Base-by-base conservation (phyloP, 345 rosid genomes). In the Hypericum androsaemum region DNA sequence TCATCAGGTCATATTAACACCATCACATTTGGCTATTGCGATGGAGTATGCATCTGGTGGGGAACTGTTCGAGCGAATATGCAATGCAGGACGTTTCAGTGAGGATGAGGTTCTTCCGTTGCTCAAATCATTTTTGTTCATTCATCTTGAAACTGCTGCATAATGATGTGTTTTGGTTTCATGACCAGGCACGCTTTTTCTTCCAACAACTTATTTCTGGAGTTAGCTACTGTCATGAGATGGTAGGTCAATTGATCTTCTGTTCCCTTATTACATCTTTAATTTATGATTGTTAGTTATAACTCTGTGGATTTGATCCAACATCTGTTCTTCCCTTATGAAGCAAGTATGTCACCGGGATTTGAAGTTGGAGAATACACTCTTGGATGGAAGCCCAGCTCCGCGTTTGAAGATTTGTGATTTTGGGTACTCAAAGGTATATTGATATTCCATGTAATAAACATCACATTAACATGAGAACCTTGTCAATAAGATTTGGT, bases 371-470 rank as follows among this genome's bases (percentile, higher is more conserved):
- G 99, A 92, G 72, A 92, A 92, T 67, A 88, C 97, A 7, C 65
- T 92, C 71, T 60, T 92, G 75, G 99, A 92, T 69, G 99, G 99
- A 56, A 92, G 97, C 64, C 85, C 94, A 0, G 89, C 94, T 17
- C 99, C 97, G 53, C 95, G 90, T 8, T 67, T 92, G 61, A 92
- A 92, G 77, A 86, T 92, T 46, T 92, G 99, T 44, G 99, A 92
- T 75, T 92, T 92, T n/a, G 99, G 99, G n/a, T 92, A 92, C 70
- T 92, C 99, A 7, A 92, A 92, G 98, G 98, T 92, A 70, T 22
- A 13, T 22, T 22, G 32, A 22, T 22, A 1, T 22, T 4, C 32
- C 32, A 22, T 22, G 32, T 4, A 22, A 22, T 22, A 22, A 22
- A 22, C 32, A 22, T 22, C 32, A 4, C 32, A 22, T 22, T 1